Evolutionary conservation across 805 yeast genomes (phyloP), one percentile per base, ranked within the genome.

Genomic region (Zygoascus tannicola): DNA sequence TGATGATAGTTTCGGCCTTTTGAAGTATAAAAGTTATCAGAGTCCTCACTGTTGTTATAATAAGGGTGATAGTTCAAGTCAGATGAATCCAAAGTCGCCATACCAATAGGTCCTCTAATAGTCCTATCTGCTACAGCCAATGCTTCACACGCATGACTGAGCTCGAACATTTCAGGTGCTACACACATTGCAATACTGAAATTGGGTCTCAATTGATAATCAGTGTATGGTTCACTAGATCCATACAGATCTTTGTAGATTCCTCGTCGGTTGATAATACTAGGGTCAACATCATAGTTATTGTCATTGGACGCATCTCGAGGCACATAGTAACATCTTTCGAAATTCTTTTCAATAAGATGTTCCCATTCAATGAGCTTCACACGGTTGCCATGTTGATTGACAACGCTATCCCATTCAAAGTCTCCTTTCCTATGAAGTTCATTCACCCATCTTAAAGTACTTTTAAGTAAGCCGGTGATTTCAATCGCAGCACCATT

Each of bases 1-100:
- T 90, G 97, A 63, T 90, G 98, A 61, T 90, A 90, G 65, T 92
- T 92, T 56, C 97, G 75, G 23, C 98, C 98, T 64, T 87, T 86
- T 2, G 97, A 73, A 0, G 97, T 87, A 0, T 94, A 86, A 71
- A 87, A 92, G 62, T 90, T 95, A 3, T 73, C 76, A 43, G 75
- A 76, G 56, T 90, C 97, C 34, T 75, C 81, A 39, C 86, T 67
- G 60, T 90, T 92, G 56, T 69, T 69, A 63, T 90, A 90, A 65
- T 85, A 76, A 1, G 98, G 98, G 50, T 94, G 73, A 62, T 92
- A 90, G 63, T 90, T 88, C 67, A 78, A 74, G 65, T 90, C 98
- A 12, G 81, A 73, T 3, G 98, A 97, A 58, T 92, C 98, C 50
- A 90, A 70, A 0, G 98, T 90, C 33, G 80, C 73, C 82, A 88